Percentiles rank a stretch among this genome's conserved stretches.
phyloP scores from a whole-genome alignment of 768 basidiomycete species.

The Mycena venus region DNA sequence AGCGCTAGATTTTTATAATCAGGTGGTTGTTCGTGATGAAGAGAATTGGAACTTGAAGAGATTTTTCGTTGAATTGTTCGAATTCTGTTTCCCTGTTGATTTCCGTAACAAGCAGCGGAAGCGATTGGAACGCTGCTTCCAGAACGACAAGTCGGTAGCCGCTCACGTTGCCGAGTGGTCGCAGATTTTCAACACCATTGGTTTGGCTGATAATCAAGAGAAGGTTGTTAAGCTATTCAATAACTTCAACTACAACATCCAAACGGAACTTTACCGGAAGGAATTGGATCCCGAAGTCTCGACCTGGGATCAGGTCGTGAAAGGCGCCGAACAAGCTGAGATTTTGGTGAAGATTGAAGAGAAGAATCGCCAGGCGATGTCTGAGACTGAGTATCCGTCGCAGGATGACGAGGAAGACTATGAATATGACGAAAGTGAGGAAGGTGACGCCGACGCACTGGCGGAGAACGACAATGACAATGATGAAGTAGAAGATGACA shows the following conservation, averaged over 20 bases:
- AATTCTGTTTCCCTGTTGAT: too few species aligned
- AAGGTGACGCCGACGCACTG: background rate
- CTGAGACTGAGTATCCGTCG: background rate
- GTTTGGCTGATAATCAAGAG: too few species aligned
- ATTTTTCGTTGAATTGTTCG: background rate
- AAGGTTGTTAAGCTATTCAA: too few species aligned
- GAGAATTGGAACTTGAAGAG: background rate
- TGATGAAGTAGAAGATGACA: too few species aligned
- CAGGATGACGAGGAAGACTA: background rate
- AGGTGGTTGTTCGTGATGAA: background rate
- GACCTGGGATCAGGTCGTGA: too few species aligned
- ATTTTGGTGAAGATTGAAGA: background rate
- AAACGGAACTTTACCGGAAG: background rate
- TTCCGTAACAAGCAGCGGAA: too few species aligned
- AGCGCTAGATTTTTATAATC: too few species aligned
- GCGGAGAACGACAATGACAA: background rate
- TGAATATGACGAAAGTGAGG: too few species aligned
- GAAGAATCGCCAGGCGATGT: background rate
- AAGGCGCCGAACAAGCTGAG: background rate
- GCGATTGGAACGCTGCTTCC: background rate
- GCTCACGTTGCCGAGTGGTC: too few species aligned
- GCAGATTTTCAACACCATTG: too few species aligned
- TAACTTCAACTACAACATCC: background rate
- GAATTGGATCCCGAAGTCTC: background rate
- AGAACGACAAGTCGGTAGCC: background rate